Percentiles rank a stretch among this genome's conserved stretches.
phyloP scores from a whole-genome alignment of 257 asterid genomes.

The Solanum pimpinellifolium region DNA sequence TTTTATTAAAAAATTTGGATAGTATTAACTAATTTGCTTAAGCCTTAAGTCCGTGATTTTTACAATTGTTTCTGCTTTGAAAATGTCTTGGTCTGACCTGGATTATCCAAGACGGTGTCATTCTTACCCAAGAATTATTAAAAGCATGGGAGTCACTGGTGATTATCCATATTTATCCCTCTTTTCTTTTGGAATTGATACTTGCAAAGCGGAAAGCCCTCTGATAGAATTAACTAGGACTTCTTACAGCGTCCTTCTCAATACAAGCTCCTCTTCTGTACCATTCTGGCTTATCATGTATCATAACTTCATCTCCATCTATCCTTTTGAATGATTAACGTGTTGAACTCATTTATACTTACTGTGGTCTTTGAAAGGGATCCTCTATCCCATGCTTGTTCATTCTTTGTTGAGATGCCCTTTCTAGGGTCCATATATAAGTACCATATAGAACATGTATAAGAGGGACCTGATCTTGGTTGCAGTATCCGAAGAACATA shows the following conservation, averaged over 20 bases:
- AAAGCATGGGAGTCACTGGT: neutral
- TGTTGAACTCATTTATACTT: neutral
- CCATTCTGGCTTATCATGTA: neutral
- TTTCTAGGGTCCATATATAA: neutral
- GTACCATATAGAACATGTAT: neutral
- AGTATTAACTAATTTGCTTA: neutral
- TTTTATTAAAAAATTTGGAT: neutral
- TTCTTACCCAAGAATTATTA: neutral
- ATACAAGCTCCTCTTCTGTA: neutral
- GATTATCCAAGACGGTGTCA: neutral
- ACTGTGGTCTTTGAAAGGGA: neutral
- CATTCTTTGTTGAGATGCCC: neutral
- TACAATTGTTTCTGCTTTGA: neutral
- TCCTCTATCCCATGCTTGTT: neutral
- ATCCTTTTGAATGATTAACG: neutral
- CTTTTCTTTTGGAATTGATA: neutral
- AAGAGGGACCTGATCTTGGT: neutral
- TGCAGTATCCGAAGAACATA: neutral
- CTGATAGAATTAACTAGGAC: neutral
- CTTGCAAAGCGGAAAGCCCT: neutral
- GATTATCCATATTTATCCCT: neutral
- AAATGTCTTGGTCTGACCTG: neutral
- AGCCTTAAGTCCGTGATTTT: neutral
- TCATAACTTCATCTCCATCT: neutral
- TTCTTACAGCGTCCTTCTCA: neutral